Base-by-base conservation (phyloP, 768 basidiomycete genomes). In the Nidularia sp. region DNA sequence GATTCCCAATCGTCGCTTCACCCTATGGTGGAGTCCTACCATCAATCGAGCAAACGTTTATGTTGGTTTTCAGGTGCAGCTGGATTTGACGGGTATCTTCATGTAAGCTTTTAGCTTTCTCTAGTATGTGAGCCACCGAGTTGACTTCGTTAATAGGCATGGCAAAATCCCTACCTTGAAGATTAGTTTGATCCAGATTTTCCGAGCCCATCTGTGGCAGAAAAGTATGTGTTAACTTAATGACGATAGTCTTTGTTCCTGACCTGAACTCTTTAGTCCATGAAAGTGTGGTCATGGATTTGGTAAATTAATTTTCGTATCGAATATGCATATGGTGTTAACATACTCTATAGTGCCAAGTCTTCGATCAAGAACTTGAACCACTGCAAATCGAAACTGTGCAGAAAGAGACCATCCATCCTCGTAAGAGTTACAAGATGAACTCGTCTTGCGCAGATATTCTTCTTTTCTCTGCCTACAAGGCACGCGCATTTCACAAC, bases 381-480 rank as follows among this genome's bases (percentile, higher is more conserved):
- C 95, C 97, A 3, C 73, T 99, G 12, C 94, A 98, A 60, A 99
- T 99, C 60, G 97, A 98, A 77, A 98, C 95, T 0, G 97, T 99
- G 0, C 97, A 98, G 70, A 99, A 99, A 71, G 97, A 99, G 71
- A 98, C 97, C 0, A 99, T 99, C 55, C 97, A 97, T 68, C 96
- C 96, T 61, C 90, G 96, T 72, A 98, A 98, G 79, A 97, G 93
- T 78, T 99, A 99, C 84, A 99, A 99, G 83, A 98, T 99, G 97
- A 99, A 99, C 73, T 97, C 94, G 6, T 96, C 94, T n/a, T 98
- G 96, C 58, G 96, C 96, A 48, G 97, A 99, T 64, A 96, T 99
- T 64, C 77, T 99, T 15, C 78, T 99, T 48, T 98, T 99, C 83
- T 97, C 94, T 9, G 89, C 91, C 1, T 90, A 92, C 69, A 93